Base-by-base conservation (phyloP, 768 basidiomycete species). In the Auricularia sp. region DNA sequence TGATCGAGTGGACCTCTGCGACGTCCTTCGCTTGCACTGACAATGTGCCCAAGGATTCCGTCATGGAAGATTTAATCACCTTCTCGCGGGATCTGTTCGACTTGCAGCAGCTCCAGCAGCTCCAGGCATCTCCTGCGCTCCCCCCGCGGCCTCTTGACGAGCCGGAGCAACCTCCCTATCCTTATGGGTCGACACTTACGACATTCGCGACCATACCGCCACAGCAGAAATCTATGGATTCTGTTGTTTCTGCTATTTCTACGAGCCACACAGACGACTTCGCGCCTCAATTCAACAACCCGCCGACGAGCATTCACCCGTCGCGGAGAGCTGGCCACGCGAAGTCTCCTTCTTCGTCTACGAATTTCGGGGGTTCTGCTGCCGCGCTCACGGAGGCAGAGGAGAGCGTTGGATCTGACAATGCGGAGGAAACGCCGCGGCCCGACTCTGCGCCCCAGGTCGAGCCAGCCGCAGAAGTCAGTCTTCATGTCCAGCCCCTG, bases 61-160 rank as follows among this genome's bases (percentile, higher is more conserved):
- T 94, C 16, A 88, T 94, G 83, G 93, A 94, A 72, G 91, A 94
- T 72, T 75, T 97, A 36, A 93, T 97, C 68, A 81, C 77, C 29
- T 80, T 90, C 72, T 81, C 85, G 0, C 78, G 81, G 64, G 73
- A 84, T 16, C 78, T 96, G 16, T 93, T 90, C 71, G 86, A 88
- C 4, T 14, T 42, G 88, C 90, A 14, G 77, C 91, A 59, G 87
- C 91, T 3, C 86, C 87, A 2, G 86, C 87, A 3, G 88, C 90
- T 21, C 71, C 80, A 14, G 86, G 85, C 23, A 88, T 90, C 85
- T 0, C 90, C 90, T 0, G 81, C 80, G 43, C 78, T 91, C 23
- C 90, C 90, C 6, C 70, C 81, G 3, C 83, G 87, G 34, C 90
- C 90, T 11, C 29, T 59, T 7, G 56, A 33, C 56, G 56, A 59